phyloP scores from a whole-genome alignment of 139 green algal genomes.

The Monoraphidium neglectum region DNA sequence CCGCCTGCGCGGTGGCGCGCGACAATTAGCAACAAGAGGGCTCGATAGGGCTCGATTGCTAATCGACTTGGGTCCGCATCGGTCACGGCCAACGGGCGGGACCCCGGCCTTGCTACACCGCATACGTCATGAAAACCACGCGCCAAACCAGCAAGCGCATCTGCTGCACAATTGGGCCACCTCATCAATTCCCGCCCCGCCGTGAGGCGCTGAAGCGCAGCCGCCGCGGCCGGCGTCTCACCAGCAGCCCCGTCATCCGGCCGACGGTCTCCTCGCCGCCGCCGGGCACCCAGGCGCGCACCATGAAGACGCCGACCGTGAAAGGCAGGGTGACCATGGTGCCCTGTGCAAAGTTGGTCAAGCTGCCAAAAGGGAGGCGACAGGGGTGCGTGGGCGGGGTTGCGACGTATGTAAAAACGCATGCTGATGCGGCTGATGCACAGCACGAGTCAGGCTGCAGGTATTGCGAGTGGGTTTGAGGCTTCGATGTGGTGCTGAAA shows the following conservation, averaged over 20 bases:
- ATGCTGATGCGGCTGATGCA: too few relatives aligned
- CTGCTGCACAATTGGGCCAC: not conserved
- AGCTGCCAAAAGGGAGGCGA: not conserved
- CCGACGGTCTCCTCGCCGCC: conserved; percentile 50
- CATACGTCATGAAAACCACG: too few relatives aligned
- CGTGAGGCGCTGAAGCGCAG: not conserved
- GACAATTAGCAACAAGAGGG: too few relatives aligned
- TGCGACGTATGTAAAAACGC: too few relatives aligned
- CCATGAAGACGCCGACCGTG: conserved; percentile 69
- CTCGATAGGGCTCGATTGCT: too few relatives aligned
- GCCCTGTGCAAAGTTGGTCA: conserved; percentile 36
- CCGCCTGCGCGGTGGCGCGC: conserved; percentile 10
- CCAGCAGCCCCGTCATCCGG: conserved; percentile 47
- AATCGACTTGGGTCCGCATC: too few relatives aligned
- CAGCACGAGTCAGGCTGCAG: too few relatives aligned
- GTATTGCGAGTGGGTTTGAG: too few relatives aligned
- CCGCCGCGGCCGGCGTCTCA: conserved; percentile 4
- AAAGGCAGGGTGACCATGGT: conserved; percentile 67
- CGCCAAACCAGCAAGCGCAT: not conserved
- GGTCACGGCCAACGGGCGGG: too few relatives aligned
- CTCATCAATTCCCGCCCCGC: too few relatives aligned
- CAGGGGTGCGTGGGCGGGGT: not conserved
- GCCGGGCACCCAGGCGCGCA: conserved; percentile 39
- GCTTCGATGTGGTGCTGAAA: too few relatives aligned
- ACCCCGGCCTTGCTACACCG: too few relatives aligned